These are phyloP conservation scores for Thuidium tamariscinum DNA, from an alignment of 225 moss, liverwort and hornwort species.

Conservation along the genomic window DNA sequence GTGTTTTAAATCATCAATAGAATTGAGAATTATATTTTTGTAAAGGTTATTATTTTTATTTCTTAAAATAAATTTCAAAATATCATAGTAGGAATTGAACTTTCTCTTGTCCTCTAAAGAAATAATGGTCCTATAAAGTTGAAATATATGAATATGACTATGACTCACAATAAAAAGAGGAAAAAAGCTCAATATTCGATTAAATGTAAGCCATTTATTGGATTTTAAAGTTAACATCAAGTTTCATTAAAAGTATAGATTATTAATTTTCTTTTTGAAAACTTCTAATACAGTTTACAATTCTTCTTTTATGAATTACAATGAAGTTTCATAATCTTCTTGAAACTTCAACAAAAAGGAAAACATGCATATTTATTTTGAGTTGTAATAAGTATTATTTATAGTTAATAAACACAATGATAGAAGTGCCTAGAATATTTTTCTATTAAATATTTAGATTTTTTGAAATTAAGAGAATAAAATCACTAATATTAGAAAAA, in stretches of 20 bases:
- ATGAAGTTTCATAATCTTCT: background rate
- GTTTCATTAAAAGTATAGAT: background rate
- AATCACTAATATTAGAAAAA: background rate
- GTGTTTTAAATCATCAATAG: background rate
- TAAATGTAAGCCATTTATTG: background rate
- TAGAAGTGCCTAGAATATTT: background rate
- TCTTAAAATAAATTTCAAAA: background rate
- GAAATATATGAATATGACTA: background rate
- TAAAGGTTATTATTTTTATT: background rate
- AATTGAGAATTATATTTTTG: background rate
- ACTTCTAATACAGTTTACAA: no score
- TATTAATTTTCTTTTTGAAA: background rate
- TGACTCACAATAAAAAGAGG: accelerated
- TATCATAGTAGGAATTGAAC: background rate
- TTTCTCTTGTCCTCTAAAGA: background rate
- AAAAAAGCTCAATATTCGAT: background rate
- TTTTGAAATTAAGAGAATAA: background rate
- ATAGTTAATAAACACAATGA: no score
- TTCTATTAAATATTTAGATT: no score
- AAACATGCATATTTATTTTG: background rate
- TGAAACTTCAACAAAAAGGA: accelerated
- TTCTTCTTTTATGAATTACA: no score
- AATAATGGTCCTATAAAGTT: background rate
- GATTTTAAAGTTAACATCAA: background rate
- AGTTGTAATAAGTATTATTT: background rate